phyloP scores from a whole-genome alignment of 2,329 filamentous ascomycete genomes.

The Annulohypoxylon truncatum region DNA sequence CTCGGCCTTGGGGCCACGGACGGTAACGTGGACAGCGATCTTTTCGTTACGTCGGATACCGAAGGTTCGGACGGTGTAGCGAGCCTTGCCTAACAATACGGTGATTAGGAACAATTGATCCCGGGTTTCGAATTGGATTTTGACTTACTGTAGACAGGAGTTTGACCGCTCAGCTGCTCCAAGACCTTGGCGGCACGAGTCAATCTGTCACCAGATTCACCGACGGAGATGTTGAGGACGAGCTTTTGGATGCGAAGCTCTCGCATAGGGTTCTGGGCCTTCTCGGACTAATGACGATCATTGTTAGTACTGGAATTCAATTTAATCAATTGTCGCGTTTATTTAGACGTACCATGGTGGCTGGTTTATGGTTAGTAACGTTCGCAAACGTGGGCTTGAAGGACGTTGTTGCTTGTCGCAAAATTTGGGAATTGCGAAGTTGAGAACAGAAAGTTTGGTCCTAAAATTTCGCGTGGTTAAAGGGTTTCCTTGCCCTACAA shows the following conservation, averaged over 20 bases:
- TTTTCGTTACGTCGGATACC: constrained; percentile 99
- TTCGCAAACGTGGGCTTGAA: constrained; percentile 34
- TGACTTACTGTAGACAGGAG: constrained; percentile 94
- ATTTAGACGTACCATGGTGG: constrained; percentile 54
- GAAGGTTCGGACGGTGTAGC: constrained; percentile 99
- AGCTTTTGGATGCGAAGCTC: constrained; percentile 88
- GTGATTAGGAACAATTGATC: constrained; percentile 34
- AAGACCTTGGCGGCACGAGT: constrained; percentile 99
- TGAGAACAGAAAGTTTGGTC: constrained; percentile 30
- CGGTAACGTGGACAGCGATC: constrained; percentile 99
- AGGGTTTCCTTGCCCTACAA: constrained; percentile 50
- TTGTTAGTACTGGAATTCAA: constrained; percentile 41
- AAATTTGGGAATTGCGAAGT: constrained; percentile 36
- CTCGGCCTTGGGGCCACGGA: constrained; percentile 98
- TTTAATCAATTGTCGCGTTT: neutral
- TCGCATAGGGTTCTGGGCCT: constrained; percentile 98
- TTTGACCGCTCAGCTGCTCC: constrained; percentile 99
- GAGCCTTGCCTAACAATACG: constrained; percentile 83
- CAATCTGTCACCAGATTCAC: constrained; percentile 99
- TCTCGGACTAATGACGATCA: constrained; percentile 72
- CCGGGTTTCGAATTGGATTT: constrained; percentile 25
- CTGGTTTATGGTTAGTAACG: constrained; percentile 47
- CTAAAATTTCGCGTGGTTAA: constrained; percentile 38
- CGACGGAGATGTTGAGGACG: constrained; percentile 87
- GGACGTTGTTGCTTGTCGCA: constrained; percentile 31